A percentile compares a stretch with the other conserved stretches of the same genome.
These are phyloP conservation scores for Camellia oleifera DNA, from an alignment of 179 eudicot species.

Conservation along the genomic window DNA sequence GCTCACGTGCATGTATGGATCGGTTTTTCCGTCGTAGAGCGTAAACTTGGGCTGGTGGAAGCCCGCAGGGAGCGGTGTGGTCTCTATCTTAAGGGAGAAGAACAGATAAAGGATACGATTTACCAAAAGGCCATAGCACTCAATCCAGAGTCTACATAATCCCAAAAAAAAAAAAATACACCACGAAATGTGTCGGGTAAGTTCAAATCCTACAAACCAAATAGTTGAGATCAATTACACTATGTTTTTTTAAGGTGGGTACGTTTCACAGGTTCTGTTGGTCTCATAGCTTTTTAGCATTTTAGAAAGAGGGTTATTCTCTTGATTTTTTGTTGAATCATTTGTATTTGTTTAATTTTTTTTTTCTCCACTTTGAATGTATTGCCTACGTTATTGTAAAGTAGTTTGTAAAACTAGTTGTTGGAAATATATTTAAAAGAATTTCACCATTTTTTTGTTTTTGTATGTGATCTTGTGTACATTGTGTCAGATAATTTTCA, in stretches of 20 bases:
- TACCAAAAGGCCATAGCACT: slow-evolving; percentile 59
- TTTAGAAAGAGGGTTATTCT: not conserved
- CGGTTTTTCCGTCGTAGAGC: too few relatives aligned
- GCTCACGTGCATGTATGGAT: too few relatives aligned
- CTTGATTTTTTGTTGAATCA: not conserved
- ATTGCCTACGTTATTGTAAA: not conserved
- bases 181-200: not conserved
- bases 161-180: not conserved
- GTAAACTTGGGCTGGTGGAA: too few relatives aligned
- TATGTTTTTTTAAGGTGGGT: not conserved
- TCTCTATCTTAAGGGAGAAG: slow-evolving; percentile 67
- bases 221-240: not conserved
- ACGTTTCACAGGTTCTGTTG: not conserved
- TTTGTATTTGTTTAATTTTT: not conserved
- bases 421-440: not conserved
- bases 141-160: slow-evolving; percentile 53
- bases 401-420: not conserved
- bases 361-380: not conserved
- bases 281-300: not conserved
- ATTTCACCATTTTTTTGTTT: not conserved
- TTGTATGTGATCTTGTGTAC: not conserved
- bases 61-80: too few relatives aligned
- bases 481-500: not conserved
- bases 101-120: slow-evolving; percentile 83
- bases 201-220: not conserved